Conservation (phyloP, 2,329 filamentous ascomycete genomes). For the Aureobasidium melanogenum region DNA sequence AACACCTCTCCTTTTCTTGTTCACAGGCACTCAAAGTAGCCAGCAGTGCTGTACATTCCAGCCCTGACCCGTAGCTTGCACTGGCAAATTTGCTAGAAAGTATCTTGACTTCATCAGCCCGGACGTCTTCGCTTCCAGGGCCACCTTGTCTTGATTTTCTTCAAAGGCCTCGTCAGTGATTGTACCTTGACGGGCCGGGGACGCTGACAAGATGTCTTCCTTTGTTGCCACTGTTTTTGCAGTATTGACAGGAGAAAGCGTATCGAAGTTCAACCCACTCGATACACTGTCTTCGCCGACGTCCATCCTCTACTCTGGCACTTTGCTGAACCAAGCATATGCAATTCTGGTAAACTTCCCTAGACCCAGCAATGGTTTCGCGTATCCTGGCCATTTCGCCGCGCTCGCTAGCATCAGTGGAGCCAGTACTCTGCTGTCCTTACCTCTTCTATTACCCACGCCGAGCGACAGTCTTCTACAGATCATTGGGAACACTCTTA, state of each 20-base stretch:
- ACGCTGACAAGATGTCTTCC: not conserved
- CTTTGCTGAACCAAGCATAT: not conserved
- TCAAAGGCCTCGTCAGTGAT: not conserved
- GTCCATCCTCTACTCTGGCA: not conserved
- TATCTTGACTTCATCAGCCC: not conserved
- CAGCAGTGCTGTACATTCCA: too few species aligned
- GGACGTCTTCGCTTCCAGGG: not conserved
- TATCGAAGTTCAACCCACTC: not conserved
- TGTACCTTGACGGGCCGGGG: not conserved
- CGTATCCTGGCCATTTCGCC: slow-evolving; percentile 4
- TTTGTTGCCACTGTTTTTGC: too few species aligned
- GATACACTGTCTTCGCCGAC: not conserved
- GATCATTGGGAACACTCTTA: not conserved
- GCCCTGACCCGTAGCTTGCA: not conserved
- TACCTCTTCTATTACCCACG: not conserved
- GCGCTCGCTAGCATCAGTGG: not conserved
- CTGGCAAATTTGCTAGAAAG: not conserved
- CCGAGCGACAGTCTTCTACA: not conserved
- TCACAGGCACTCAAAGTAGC: not conserved
- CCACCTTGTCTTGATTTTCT: not conserved
- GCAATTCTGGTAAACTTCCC: slow-evolving; percentile 5
- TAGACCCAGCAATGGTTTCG: slow-evolving; percentile 6
- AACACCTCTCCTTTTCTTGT: not conserved
- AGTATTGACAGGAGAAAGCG: too few species aligned
- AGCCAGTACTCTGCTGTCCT: not conserved